Conservation (phyloP, 345 rosid species). For the Laguncularia racemosa region DNA sequence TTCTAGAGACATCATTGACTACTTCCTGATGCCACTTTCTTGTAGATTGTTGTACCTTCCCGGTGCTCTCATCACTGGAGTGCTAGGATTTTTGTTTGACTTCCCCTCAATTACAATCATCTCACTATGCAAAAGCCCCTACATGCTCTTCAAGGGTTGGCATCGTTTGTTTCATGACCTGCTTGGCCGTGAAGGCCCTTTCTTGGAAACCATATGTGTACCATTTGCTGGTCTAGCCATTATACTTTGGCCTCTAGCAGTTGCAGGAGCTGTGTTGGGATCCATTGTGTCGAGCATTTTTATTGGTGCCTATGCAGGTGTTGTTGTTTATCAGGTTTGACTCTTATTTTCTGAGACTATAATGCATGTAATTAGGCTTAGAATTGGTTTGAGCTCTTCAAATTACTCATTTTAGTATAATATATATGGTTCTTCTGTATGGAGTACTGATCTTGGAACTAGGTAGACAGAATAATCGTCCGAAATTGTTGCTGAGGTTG, state of each 20-base stretch:
- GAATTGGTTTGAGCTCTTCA: too few relatives aligned
- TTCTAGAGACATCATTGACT: background rate
- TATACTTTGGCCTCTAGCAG: slow-evolving; percentile 96
- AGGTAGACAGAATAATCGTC: too few relatives aligned
- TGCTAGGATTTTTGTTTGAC: slow-evolving; percentile 63
- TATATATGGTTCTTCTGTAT: too few relatives aligned
- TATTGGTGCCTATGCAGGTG: slow-evolving; percentile 86
- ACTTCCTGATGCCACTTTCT: background rate
- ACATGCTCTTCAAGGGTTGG: slow-evolving; percentile 96
- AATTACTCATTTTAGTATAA: too few relatives aligned
- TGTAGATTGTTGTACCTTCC: slow-evolving; percentile 69
- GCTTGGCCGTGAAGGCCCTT: slow-evolving; percentile 95
- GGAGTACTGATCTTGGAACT: too few relatives aligned
- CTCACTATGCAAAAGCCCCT: slow-evolving; percentile 78
- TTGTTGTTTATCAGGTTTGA: slow-evolving; percentile 67
- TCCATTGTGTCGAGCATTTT: slow-evolving; percentile 67
- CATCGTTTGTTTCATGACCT: slow-evolving; percentile 86
- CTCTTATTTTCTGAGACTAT: background rate
- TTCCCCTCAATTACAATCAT: slow-evolving; percentile 57
- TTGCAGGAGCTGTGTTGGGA: slow-evolving; percentile 73
- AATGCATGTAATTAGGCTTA: background rate
- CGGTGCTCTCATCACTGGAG: slow-evolving; percentile 54
- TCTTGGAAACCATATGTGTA: slow-evolving; percentile 93
- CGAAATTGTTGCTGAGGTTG: too few relatives aligned
- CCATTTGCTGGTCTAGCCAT: slow-evolving; percentile 95